phyloP scores from a whole-genome alignment of 345 rosid species.

The Salix suchowensis region DNA sequence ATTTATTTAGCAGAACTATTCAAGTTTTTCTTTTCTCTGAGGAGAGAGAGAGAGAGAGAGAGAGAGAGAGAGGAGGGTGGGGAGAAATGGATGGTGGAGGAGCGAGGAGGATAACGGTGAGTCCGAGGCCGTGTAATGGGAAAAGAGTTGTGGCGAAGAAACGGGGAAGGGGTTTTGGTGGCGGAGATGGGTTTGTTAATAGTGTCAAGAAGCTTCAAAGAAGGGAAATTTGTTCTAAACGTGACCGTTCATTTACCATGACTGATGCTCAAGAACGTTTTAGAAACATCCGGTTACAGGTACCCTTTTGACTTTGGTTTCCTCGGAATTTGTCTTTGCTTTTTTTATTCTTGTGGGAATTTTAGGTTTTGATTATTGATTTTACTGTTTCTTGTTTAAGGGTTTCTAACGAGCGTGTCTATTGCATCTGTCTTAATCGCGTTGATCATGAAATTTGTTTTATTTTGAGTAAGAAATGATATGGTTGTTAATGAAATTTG shows the following conservation, averaged over 20 bases:
- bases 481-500: neutral
- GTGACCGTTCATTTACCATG: slow-evolving; percentile 55
- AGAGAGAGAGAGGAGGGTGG: slow-evolving; percentile 1
- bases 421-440: neutral
- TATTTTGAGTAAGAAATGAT: neutral
- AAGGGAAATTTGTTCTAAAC: slow-evolving; percentile 63
- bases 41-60: neutral
- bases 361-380: neutral
- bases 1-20: neutral
- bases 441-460: no score
- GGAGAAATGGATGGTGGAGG: slow-evolving; percentile 22
- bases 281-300: slow-evolving; percentile 66
- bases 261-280: slow-evolving; percentile 62
- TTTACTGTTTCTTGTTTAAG: neutral
- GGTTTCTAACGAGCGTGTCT: neutral
- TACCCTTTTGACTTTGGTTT: slow-evolving; percentile 10
- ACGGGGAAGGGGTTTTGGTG: slow-evolving; percentile 39
- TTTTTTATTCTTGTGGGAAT: neutral
- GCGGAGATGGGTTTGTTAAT: slow-evolving; percentile 53
- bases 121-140: slow-evolving; percentile 59
- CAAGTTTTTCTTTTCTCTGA: neutral
- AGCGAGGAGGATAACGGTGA: slow-evolving; percentile 49
- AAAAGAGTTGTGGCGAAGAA: slow-evolving; percentile 56
- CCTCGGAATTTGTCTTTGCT: neutral
- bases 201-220: slow-evolving; percentile 70